Percentiles rank a stretch among this genome's conserved stretches.
Evolutionary conservation across 2,329 filamentous ascomycete genomes (phyloP).

Genomic region (Hymenoscyphus fructigenus): DNA sequence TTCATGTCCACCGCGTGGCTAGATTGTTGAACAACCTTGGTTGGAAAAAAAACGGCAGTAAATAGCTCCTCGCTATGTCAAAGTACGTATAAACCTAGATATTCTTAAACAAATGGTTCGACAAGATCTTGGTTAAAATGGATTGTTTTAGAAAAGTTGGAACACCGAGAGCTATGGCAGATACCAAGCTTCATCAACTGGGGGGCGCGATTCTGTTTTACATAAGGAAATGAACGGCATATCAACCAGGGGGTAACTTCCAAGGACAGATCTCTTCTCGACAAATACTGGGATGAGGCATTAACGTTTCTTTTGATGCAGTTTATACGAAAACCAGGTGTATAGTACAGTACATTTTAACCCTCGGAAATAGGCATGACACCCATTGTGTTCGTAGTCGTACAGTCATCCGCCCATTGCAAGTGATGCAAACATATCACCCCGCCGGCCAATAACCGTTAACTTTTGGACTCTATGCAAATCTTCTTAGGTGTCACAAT

Average conservation of each 20-base stretch:
- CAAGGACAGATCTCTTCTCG: neutral
- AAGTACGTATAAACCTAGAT: too few relatives aligned
- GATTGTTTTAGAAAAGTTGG: too few relatives aligned
- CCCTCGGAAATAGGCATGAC: slow-evolving; percentile 26
- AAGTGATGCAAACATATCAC: slow-evolving; percentile 27
- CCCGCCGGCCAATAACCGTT: slow-evolving; percentile 23
- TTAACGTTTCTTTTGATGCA: slow-evolving; percentile 21
- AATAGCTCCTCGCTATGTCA: too few relatives aligned
- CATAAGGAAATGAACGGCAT: neutral
- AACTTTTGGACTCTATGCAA: slow-evolving; percentile 35
- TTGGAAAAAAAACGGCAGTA: too few relatives aligned
- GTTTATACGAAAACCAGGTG: slow-evolving; percentile 24
- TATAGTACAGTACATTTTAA: slow-evolving; percentile 30
- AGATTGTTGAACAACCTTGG: too few relatives aligned
- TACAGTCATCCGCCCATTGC: slow-evolving; percentile 30
- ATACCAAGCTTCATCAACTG: slow-evolving; percentile 4
- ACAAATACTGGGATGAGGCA: slow-evolving; percentile 11
- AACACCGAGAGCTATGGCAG: too few relatives aligned
- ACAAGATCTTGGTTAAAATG: too few relatives aligned
- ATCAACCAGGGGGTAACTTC: neutral
- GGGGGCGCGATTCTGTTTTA: neutral
- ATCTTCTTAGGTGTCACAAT: slow-evolving; percentile 20
- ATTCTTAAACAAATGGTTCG: too few relatives aligned
- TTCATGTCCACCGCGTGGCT: too few relatives aligned
- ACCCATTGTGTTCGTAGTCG: slow-evolving; percentile 31